Conservation (phyloP, 352 stramenopile genomes). For the Halophytophthora polymorphica region DNA sequence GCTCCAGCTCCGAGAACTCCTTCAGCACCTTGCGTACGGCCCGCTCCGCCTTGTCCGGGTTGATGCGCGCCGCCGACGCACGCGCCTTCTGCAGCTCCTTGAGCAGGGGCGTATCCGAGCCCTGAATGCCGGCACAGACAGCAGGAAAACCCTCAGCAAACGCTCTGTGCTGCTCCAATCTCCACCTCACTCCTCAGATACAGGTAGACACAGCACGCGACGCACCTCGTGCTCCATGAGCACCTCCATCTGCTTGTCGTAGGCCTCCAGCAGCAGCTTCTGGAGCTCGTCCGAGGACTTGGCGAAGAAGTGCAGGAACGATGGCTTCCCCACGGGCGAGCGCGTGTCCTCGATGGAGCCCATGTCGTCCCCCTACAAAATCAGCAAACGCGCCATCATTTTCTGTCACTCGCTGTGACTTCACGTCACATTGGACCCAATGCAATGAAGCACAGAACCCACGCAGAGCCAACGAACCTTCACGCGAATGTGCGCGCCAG, state of each 20-base stretch:
- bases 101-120: constrained; percentile 46
- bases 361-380: constrained; percentile 72
- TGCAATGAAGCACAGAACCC: background rate
- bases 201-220: background rate
- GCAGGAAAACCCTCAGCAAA: constrained; percentile 7
- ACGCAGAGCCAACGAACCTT: constrained; percentile 33
- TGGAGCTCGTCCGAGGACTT: constrained; percentile 70
- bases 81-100: constrained; percentile 65
- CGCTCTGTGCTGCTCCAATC: background rate
- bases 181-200: constrained; percentile 3
- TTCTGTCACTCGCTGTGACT: too few species aligned
- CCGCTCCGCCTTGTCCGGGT: constrained; percentile 61
- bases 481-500: constrained; percentile 76
- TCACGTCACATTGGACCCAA: too few species aligned
- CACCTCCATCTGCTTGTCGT: constrained; percentile 83
- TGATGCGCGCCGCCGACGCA: constrained; percentile 52
- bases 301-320: constrained; percentile 82
- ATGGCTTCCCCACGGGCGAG: constrained; percentile 62
- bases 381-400: background rate
- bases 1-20: constrained; percentile 63
- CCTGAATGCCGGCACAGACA: constrained; percentile 21
- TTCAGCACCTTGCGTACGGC: constrained; percentile 70
- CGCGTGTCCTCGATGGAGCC: constrained; percentile 81
- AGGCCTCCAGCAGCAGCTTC: constrained; percentile 69
- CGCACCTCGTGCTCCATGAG: constrained; percentile 66